phyloP scores from a whole-genome alignment of 257 asterid genomes.

The Solanum dulcamara region DNA sequence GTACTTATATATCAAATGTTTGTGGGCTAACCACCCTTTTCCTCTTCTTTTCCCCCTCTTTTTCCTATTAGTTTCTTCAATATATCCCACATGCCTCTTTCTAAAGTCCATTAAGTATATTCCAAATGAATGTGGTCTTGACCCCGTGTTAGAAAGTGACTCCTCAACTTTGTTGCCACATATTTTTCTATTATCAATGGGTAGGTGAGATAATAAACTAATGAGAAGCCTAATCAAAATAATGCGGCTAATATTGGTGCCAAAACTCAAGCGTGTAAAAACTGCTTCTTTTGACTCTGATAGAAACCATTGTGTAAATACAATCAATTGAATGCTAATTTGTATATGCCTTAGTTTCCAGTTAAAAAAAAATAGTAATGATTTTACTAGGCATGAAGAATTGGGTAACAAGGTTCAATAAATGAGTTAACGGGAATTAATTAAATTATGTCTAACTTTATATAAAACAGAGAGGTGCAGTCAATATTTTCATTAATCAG shows the following conservation, averaged over 20 bases:
- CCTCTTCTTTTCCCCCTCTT: not conserved
- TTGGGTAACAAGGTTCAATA: not conserved
- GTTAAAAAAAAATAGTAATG: not conserved
- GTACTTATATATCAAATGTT: not conserved
- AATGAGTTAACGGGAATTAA: not conserved
- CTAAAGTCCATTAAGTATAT: not conserved
- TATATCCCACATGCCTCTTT: not conserved
- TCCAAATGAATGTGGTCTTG: not conserved
- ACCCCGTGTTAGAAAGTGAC: not conserved
- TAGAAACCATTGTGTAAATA: not conserved
- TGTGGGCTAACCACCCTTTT: not conserved
- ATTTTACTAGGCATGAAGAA: not conserved
- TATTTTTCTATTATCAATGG: not conserved
- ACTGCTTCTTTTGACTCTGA: not conserved
- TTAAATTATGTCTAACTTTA: not conserved
- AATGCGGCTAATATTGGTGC: not conserved
- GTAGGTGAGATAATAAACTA: not conserved
- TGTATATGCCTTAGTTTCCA: no score
- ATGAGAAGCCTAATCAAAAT: not conserved
- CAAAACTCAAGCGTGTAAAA: not conserved
- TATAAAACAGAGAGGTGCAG: not conserved
- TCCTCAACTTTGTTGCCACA: not conserved
- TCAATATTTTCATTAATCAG: not conserved
- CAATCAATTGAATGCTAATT: not conserved
- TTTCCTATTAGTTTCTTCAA: not conserved